Conservation (phyloP, 768 basidiomycete species). For the Scleroderma citrinum region DNA sequence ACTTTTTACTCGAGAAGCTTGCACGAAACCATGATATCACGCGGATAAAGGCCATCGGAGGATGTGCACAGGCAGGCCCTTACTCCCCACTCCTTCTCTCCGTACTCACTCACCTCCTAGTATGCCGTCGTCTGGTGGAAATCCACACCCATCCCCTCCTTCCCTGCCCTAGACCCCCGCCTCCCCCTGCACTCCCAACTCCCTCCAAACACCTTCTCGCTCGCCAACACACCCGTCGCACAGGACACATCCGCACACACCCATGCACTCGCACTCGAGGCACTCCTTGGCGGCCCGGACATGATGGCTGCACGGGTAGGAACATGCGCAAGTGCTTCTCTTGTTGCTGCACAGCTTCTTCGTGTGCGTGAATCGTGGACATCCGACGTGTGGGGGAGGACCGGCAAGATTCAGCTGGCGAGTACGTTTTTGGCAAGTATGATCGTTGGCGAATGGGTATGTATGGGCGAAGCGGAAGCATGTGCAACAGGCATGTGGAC, state of each 20-base stretch:
- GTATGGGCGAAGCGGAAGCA: slow-evolving; percentile 72
- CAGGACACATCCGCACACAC: slow-evolving; percentile 79
- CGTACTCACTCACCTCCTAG: slow-evolving; percentile 20
- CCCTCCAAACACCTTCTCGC: slow-evolving; percentile 56
- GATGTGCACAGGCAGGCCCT: slow-evolving; percentile 66
- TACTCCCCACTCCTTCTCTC: neutral
- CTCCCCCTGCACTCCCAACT: slow-evolving; percentile 68
- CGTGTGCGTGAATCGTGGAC: slow-evolving; percentile 76
- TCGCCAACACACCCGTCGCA: slow-evolving; percentile 68
- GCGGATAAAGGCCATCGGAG: slow-evolving; percentile 70
- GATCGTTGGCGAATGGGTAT: slow-evolving; percentile 63
- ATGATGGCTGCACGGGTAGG: slow-evolving; percentile 73
- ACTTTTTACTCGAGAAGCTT: slow-evolving; percentile 71
- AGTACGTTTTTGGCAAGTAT: slow-evolving; percentile 69
- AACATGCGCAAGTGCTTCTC: slow-evolving; percentile 61
- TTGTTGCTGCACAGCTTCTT: slow-evolving; percentile 69
- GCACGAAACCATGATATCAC: slow-evolving; percentile 62
- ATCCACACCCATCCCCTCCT: slow-evolving; percentile 63
- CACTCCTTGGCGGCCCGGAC: slow-evolving; percentile 72
- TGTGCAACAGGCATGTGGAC: slow-evolving; percentile 77
- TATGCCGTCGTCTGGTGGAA: slow-evolving; percentile 88
- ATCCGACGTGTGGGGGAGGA: slow-evolving; percentile 71
- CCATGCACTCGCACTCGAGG: slow-evolving; percentile 70
- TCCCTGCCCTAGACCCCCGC: slow-evolving; percentile 68
- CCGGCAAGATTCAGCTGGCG: slow-evolving; percentile 73